phyloP scores from a whole-genome alignment of 2,329 filamentous ascomycete genomes.

The Exophiala sp. region DNA sequence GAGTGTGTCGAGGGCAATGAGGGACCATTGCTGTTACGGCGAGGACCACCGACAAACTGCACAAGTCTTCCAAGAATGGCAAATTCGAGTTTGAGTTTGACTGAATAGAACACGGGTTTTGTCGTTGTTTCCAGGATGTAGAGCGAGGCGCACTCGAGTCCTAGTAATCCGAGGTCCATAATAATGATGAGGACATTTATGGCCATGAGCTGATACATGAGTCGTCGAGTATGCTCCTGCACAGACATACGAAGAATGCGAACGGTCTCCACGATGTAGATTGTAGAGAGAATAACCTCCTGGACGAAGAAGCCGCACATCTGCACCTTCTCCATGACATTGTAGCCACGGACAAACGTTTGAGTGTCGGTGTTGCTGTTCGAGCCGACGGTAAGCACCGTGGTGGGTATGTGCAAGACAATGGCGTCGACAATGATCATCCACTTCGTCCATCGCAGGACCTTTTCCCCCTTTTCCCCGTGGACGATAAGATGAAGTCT shows the following conservation, averaged over 20 bases:
- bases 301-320: slow-evolving; percentile 57
- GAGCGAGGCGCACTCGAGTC: slow-evolving; percentile 42
- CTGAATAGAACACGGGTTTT: slow-evolving; percentile 47
- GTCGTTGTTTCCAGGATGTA: slow-evolving; percentile 48
- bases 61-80: slow-evolving; percentile 47
- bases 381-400: slow-evolving; percentile 44
- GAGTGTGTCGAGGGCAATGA: slow-evolving; percentile 2
- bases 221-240: slow-evolving; percentile 40
- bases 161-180: slow-evolving; percentile 44
- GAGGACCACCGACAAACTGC: slow-evolving; percentile 34
- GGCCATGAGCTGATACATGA: slow-evolving; percentile 48
- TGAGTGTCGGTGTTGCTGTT: slow-evolving; percentile 30
- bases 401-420: slow-evolving; percentile 45
- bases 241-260: slow-evolving; percentile 49
- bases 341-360: slow-evolving; percentile 38
- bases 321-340: slow-evolving; percentile 54
- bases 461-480: slow-evolving; percentile 33
- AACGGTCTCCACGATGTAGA: slow-evolving; percentile 55
- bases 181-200: slow-evolving; percentile 49
- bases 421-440: slow-evolving; percentile 49
- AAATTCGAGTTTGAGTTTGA: slow-evolving; percentile 51
- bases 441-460: slow-evolving; percentile 40
- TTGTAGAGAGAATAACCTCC: slow-evolving; percentile 51
- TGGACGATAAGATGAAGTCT: slow-evolving; percentile 46
- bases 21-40: background rate